Conservation (phyloP, 2,329 filamentous ascomycete species). For the Dactylellina sp. region DNA sequence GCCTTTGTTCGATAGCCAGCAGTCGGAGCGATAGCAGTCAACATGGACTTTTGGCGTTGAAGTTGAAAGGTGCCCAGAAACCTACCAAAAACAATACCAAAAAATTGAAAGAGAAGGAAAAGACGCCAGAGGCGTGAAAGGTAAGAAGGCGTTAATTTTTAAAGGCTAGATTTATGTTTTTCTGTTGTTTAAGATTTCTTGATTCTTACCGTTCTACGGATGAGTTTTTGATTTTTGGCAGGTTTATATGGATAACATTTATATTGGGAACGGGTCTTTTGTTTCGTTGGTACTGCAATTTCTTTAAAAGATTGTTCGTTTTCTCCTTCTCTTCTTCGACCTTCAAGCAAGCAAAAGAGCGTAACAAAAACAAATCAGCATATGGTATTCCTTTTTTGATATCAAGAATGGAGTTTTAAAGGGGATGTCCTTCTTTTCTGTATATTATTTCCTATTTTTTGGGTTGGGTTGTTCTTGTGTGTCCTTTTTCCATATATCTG, state of each 20-base stretch:
- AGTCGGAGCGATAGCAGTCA: conserved; percentile 45
- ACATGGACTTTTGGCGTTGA: conserved; percentile 47
- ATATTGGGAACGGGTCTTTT: neutral
- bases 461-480: neutral
- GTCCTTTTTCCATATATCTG: neutral
- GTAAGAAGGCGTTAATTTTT: conserved; percentile 25
- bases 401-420: conserved; percentile 28
- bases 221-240: neutral
- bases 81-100: neutral
- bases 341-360: conserved; percentile 11
- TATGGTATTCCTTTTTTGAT: conserved; percentile 12
- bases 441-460: conserved; percentile 1
- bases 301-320: neutral
- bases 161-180: conserved; percentile 1
- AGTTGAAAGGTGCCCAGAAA: conserved; percentile 31
- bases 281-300: neutral
- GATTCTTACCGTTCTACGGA: neutral
- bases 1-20: conserved; percentile 35
- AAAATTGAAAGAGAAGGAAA: conserved; percentile 1
- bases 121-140: conserved; percentile 33
- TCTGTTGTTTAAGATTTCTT: conserved; percentile 1
- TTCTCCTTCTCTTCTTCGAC: conserved; percentile 1
- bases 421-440: conserved; percentile 14
- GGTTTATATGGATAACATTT: conserved; percentile 1
- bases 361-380: conserved; percentile 20